Percentiles rank a stretch among this genome's conserved stretches.
Evolutionary conservation across 2,329 filamentous ascomycete genomes (phyloP).

Genomic region (Cladobotryum protrusum): DNA sequence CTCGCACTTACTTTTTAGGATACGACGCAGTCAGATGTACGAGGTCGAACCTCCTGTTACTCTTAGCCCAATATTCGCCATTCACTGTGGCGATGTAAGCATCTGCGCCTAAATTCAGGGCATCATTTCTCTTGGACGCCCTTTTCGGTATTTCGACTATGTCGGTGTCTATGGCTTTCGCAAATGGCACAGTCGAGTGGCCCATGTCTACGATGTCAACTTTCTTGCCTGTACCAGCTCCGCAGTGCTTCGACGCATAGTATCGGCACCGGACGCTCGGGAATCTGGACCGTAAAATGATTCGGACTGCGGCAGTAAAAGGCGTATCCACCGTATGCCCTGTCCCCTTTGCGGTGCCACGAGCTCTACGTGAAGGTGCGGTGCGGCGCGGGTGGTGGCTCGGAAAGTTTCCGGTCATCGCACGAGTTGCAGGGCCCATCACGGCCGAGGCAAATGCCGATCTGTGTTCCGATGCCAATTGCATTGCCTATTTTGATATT

Average conservation of each 20-base stretch:
- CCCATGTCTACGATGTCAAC: conserved; percentile 64
- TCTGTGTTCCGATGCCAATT: conserved; percentile 59
- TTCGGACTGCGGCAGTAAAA: conserved; percentile 29
- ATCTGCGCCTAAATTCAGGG: conserved; percentile 51
- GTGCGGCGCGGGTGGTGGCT: too few relatives aligned
- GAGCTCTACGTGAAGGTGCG: conserved; percentile 48
- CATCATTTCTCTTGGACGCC: conserved; percentile 48
- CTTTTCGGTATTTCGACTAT: conserved; percentile 55
- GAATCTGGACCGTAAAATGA: conserved; percentile 46
- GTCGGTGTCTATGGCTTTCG: conserved; percentile 60
- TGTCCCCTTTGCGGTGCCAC: conserved; percentile 22
- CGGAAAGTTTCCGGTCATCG: conserved; percentile 39
- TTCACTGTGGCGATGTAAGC: conserved; percentile 39
- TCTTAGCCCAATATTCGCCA: conserved; percentile 48
- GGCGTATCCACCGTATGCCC: conserved; percentile 43
- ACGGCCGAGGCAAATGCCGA: conserved; percentile 44
- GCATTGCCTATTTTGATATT: conserved; percentile 52
- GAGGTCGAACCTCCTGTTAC: conserved; percentile 48
- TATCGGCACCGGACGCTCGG: conserved; percentile 52
- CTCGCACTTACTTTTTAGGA: conserved; percentile 18
- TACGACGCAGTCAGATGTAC: conserved; percentile 53
- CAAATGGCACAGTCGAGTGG: conserved; percentile 63
- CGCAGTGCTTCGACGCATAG: conserved; percentile 60
- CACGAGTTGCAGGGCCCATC: conserved; percentile 37
- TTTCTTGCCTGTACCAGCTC: conserved; percentile 58